phyloP scores from a whole-genome alignment of 129 eudicot species.

The Dittrichia graveolens region DNA sequence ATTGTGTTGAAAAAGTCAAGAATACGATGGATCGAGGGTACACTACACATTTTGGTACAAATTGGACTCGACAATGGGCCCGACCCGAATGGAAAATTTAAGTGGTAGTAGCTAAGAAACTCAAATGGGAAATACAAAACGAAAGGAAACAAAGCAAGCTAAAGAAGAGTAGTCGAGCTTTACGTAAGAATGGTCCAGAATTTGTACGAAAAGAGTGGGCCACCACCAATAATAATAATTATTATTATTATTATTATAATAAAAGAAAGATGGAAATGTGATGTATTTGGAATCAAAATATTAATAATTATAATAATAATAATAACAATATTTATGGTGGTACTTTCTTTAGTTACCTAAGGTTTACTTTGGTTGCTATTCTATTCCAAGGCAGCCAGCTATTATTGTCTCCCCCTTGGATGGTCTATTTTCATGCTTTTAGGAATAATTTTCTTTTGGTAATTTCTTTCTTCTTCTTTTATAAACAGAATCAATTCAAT shows the following conservation, averaged over 20 bases:
- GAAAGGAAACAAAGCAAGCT: conserved; percentile 34
- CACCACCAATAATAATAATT: conserved; percentile 34
- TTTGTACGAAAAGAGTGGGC: conserved; percentile 40
- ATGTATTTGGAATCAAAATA: conserved; percentile 49
- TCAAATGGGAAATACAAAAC: conserved; percentile 40
- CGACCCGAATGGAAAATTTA: conserved; percentile 18
- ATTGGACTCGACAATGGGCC: conserved; percentile 25
- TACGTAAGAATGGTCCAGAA: conserved; percentile 41
- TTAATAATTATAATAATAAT: conserved; percentile 31
- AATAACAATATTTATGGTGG: conserved; percentile 23
- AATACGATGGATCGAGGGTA: conserved; percentile 17
- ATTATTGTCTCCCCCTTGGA: conserved; percentile 37
- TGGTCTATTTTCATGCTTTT: conserved; percentile 42
- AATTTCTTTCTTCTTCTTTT: conserved; percentile 14
- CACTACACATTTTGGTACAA: conserved; percentile 30
- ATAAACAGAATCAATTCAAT: not conserved
- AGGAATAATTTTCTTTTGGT: conserved; percentile 32
- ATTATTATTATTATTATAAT: not conserved
- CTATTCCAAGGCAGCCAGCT: conserved; percentile 46
- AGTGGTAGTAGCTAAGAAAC: not conserved
- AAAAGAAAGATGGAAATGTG: conserved; percentile 36
- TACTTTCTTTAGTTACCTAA: conserved; percentile 22
- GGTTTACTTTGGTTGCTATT: conserved; percentile 27
- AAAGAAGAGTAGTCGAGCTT: conserved; percentile 38
- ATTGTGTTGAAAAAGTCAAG: conserved; percentile 30